Conservation (phyloP, 495 filamentous ascomycete genomes). For the Trichoderma reesei region DNA sequence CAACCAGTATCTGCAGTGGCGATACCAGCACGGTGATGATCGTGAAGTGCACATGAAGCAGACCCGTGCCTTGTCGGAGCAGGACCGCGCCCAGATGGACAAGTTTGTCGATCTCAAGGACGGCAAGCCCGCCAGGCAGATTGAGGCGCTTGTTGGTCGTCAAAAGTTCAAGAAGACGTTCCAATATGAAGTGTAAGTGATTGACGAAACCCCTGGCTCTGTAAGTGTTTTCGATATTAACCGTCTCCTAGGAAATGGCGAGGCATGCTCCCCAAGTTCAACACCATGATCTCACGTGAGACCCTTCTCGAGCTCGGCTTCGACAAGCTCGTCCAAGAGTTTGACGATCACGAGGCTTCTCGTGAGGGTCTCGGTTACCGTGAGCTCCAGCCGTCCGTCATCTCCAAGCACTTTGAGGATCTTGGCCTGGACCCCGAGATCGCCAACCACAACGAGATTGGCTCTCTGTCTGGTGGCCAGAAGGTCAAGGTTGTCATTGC, state of each 20-base stretch:
- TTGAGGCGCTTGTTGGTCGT: slow-evolving; percentile 86
- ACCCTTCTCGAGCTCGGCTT: slow-evolving; percentile 79
- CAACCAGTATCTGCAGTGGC: slow-evolving; percentile 98
- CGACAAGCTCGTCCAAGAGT: slow-evolving; percentile 90
- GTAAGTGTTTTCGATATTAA: slow-evolving; percentile 7
- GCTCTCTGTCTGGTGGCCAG: slow-evolving; percentile 93
- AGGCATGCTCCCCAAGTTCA: slow-evolving; percentile 78
- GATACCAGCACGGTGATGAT: slow-evolving; percentile 93
- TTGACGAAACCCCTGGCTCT: not conserved
- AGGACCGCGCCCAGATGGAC: slow-evolving; percentile 83
- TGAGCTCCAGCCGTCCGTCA: slow-evolving; percentile 80
- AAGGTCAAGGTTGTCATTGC: slow-evolving; percentile 99
- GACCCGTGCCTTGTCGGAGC: slow-evolving; percentile 77
- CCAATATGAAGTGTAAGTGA: slow-evolving; percentile 86
- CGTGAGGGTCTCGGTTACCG: slow-evolving; percentile 96
- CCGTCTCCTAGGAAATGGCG: slow-evolving; percentile 62
- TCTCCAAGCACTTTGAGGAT: slow-evolving; percentile 96
- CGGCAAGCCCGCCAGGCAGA: slow-evolving; percentile 63
- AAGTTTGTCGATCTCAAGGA: slow-evolving; percentile 76
- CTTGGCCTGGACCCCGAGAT: slow-evolving; percentile 94
- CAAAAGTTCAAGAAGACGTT: slow-evolving; percentile 99
- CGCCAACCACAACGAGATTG: slow-evolving; percentile 97
- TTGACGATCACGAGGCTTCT: slow-evolving; percentile 95
- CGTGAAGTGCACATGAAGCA: slow-evolving; percentile 97
- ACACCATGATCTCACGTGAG: slow-evolving; percentile 86